These are phyloP conservation scores for Pleurotus giganteus DNA, from an alignment of 768 basidiomycete species.

Conservation along the genomic window DNA sequence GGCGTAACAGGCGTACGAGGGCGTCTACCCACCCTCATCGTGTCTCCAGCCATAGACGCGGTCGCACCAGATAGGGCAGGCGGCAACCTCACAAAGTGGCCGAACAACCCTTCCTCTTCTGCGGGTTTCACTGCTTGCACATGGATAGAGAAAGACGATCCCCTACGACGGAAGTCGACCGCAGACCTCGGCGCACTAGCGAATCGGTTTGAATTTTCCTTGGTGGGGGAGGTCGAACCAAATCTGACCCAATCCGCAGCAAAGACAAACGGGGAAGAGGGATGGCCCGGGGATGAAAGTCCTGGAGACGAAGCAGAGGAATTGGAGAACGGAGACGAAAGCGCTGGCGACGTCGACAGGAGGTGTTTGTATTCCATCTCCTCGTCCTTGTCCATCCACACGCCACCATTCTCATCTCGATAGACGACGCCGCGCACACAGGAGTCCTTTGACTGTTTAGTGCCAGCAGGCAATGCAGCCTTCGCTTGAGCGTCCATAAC, in stretches of 20 bases:
- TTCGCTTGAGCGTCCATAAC: constrained; percentile 56
- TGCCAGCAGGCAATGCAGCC: constrained; percentile 28
- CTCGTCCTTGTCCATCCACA: constrained; percentile 76
- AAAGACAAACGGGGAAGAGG: too few relatives aligned
- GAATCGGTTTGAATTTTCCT: neutral
- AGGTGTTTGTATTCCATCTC: constrained; percentile 67
- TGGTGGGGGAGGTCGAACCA: neutral
- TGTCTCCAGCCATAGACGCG: neutral
- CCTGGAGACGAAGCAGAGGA: neutral
- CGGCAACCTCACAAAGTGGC: neutral
- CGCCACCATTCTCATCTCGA: constrained; percentile 56
- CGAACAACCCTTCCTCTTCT: neutral
- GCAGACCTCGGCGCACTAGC: neutral
- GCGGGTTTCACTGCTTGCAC: neutral
- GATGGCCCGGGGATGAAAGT: too few relatives aligned
- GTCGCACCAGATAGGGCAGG: neutral
- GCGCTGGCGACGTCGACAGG: constrained; percentile 25
- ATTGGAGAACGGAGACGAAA: neutral
- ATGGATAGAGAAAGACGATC: neutral
- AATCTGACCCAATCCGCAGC: neutral
- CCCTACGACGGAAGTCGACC: neutral
- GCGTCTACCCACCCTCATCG: neutral
- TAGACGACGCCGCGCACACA: constrained; percentile 31
- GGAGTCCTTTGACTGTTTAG: neutral
- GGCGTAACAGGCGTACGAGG: neutral